Conservation (phyloP, 768 basidiomycete species). For the Calocera cornea region DNA sequence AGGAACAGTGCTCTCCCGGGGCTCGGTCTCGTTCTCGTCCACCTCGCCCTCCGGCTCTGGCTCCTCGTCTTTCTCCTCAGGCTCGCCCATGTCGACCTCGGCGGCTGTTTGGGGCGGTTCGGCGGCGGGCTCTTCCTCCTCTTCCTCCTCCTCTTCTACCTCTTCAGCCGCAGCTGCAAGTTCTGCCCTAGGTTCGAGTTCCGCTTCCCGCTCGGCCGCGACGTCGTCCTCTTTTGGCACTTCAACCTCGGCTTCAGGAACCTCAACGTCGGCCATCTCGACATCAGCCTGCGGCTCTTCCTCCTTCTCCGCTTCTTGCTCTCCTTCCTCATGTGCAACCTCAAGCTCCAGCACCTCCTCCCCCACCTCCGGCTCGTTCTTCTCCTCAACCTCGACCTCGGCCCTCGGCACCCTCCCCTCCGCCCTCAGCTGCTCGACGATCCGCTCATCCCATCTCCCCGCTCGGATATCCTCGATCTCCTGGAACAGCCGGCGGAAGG, state of each 20-base stretch:
- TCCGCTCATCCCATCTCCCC: conserved; percentile 48
- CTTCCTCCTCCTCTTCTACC: conserved; percentile 10
- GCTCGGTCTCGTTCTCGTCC: conserved; percentile 1
- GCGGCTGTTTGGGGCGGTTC: conserved; percentile 9
- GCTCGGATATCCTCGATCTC: conserved; percentile 69
- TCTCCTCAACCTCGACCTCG: neutral
- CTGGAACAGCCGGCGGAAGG: conserved; percentile 54
- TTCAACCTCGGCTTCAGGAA: conserved; percentile 8
- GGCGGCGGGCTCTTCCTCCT: conserved; percentile 8
- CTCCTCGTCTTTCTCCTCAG: neutral
- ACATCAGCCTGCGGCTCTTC: neutral
- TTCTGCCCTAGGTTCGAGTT: conserved; percentile 3
- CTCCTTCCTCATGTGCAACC: neutral
- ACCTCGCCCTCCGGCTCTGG: neutral
- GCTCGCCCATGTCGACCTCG: neutral
- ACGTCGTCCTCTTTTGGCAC: neutral
- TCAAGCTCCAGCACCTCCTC: too few relatives aligned
- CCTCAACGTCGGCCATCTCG: conserved; percentile 5
- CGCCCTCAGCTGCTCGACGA: conserved; percentile 25
- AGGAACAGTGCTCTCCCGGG: neutral
- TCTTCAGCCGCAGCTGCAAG: conserved; percentile 6
- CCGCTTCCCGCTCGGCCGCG: neutral
- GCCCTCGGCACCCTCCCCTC: neutral
- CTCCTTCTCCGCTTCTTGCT: neutral
- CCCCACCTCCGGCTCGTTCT: neutral